These are phyloP conservation scores for Colletotrichum tropicale DNA, from an alignment of 2,329 filamentous ascomycete species.

Conservation along the genomic window DNA sequence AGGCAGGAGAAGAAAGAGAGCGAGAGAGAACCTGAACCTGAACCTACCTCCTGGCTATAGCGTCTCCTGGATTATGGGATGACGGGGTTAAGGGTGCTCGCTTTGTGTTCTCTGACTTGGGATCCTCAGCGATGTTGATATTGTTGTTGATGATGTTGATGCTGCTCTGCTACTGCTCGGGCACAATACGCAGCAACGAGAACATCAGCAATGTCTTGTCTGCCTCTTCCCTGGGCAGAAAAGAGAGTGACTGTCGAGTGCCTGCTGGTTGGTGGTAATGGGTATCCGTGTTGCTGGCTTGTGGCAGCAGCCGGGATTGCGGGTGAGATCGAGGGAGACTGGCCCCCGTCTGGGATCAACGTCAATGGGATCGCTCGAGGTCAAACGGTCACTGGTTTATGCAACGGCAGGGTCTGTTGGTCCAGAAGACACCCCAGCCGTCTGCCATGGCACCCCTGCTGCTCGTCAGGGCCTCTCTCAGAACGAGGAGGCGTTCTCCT, in stretches of 20 bases:
- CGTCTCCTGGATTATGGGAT: slow-evolving; percentile 43
- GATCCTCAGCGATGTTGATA: slow-evolving; percentile 33
- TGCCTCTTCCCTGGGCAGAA: slow-evolving; percentile 17
- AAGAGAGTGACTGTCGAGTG: neutral
- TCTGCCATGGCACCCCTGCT: neutral
- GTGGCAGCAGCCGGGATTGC: slow-evolving; percentile 25
- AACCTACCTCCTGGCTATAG: slow-evolving; percentile 30
- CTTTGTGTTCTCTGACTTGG: slow-evolving; percentile 35
- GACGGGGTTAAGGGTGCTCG: slow-evolving; percentile 20
- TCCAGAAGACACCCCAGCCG: slow-evolving; percentile 23
- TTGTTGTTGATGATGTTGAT: neutral
- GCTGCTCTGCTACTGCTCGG: neutral
- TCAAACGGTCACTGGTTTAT: slow-evolving; percentile 41
- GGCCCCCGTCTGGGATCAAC: slow-evolving; percentile 31
- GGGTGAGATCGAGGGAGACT: slow-evolving; percentile 35
- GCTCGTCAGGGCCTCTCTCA: neutral
- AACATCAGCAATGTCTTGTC: slow-evolving; percentile 10
- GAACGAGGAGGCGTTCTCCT: neutral
- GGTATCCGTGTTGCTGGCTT: slow-evolving; percentile 20
- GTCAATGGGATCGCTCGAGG: slow-evolving; percentile 39
- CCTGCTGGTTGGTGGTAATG: slow-evolving; percentile 1
- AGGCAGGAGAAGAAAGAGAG: neutral
- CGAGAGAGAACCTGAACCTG: neutral
- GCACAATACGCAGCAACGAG: neutral
- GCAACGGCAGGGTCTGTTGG: slow-evolving; percentile 19